Conservation (phyloP, 1,139 yeast genomes). For the Pichia norvegensis region DNA sequence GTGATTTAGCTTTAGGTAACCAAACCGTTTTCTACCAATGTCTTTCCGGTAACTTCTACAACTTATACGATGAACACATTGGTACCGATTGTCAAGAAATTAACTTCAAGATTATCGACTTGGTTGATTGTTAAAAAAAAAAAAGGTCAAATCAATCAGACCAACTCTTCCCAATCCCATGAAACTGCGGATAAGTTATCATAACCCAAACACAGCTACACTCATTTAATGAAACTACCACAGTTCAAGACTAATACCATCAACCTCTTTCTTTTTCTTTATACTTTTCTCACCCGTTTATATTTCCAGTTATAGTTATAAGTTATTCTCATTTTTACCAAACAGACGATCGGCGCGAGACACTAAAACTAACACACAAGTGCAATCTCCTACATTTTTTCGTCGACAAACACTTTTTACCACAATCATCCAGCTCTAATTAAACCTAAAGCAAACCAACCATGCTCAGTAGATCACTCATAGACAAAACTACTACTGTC, state of each 20-base stretch:
- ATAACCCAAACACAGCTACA: not conserved
- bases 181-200: not conserved
- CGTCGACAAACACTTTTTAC: too few species aligned
- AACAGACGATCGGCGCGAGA: not conserved
- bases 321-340: not conserved
- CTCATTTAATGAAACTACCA: not conserved
- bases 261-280: not conserved
- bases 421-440: too few species aligned
- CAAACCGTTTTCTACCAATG: conserved; percentile 65
- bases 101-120: conserved; percentile 56
- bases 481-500: conserved; percentile 9
- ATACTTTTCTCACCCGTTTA: not conserved
- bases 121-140: conserved; percentile 45
- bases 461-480: conserved; percentile 10
- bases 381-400: not conserved
- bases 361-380: not conserved
- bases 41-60: conserved; percentile 72
- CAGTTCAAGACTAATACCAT: too few species aligned
- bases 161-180: too few species aligned
- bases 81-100: conserved; percentile 63
- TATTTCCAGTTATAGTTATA: not conserved
- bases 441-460: too few species aligned
- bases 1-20: conserved; percentile 64
- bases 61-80: conserved; percentile 63
- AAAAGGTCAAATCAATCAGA: too few species aligned